phyloP scores from a whole-genome alignment of 2,329 filamentous ascomycete species.

The Tolypocladium endophyticum region DNA sequence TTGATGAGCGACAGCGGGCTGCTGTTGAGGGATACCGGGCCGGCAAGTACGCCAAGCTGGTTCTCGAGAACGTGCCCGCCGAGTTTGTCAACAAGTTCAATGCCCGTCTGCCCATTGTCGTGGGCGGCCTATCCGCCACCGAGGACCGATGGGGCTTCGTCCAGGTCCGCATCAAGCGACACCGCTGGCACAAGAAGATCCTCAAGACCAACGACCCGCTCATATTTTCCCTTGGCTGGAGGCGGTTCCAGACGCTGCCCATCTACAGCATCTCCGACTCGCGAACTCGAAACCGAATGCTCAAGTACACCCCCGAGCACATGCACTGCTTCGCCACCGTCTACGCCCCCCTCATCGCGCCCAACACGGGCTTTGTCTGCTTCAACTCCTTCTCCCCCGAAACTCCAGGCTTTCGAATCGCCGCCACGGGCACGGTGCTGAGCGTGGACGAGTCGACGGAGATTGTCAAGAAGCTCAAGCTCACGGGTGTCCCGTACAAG shows the following conservation, averaged over 20 bases:
- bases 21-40: slow-evolving; percentile 85
- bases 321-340: slow-evolving; percentile 98
- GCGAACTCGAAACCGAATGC: slow-evolving; percentile 87
- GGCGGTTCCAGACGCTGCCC: slow-evolving; percentile 84
- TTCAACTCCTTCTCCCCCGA: slow-evolving; percentile 80
- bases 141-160: slow-evolving; percentile 95
- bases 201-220: slow-evolving; percentile 96
- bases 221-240: slow-evolving; percentile 94
- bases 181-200: slow-evolving; percentile 99
- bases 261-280: slow-evolving; percentile 95
- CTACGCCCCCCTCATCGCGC: slow-evolving; percentile 88
- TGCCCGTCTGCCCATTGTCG: slow-evolving; percentile 69
- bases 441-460: slow-evolving; percentile 92
- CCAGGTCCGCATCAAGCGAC: slow-evolving; percentile 91
- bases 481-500: slow-evolving; percentile 88
- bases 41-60: slow-evolving; percentile 85
- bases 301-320: slow-evolving; percentile 98
- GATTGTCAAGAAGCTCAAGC: slow-evolving; percentile 98
- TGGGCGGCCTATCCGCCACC: slow-evolving; percentile 85
- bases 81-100: slow-evolving; percentile 83
- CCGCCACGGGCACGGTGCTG: slow-evolving; percentile 86
- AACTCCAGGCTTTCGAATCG: slow-evolving; percentile 84
- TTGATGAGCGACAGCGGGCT: slow-evolving; percentile 74
- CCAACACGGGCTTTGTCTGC: slow-evolving; percentile 91
- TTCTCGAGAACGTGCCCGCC: slow-evolving; percentile 78